Evolutionary conservation across 192 early-diverging fungal species (phyloP).

Genomic region (Entrophospora sp.): DNA sequence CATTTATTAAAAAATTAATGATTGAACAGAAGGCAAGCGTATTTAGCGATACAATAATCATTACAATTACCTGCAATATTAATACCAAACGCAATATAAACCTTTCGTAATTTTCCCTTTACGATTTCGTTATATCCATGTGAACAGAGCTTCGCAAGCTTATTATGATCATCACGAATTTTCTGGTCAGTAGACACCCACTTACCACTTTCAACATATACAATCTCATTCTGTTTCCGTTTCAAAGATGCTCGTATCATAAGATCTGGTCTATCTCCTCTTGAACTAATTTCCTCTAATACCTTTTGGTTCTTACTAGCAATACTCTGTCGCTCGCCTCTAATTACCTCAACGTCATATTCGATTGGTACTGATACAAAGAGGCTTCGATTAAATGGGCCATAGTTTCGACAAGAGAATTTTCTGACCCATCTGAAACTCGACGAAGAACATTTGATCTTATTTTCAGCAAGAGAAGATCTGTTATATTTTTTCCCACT

Average conservation of each 20-base stretch:
- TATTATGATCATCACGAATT: background rate
- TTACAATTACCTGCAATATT: no score
- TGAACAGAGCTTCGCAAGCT: no score
- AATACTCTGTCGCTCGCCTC: background rate
- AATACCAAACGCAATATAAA: no score
- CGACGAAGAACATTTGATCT: no score
- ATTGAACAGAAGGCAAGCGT: no score
- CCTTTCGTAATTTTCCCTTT: no score
- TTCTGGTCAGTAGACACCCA: background rate
- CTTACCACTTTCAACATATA: background rate
- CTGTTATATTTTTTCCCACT: no score
- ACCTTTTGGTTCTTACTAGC: background rate
- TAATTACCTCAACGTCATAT: background rate
- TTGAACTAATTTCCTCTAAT: background rate
- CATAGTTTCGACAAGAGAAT: background rate
- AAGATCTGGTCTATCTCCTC: background rate
- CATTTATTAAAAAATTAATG: no score
- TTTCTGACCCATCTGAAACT: no score
- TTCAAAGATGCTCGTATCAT: background rate
- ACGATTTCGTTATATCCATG: no score
- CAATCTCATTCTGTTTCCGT: background rate
- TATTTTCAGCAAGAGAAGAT: no score
- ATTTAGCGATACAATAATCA: no score
- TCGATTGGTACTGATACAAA: background rate
- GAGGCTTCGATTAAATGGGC: constrained; percentile 2